Evolutionary conservation across 257 asterid genomes (phyloP), one percentile per base, ranked within the genome.

Genomic region (Ehretia macrophylla): DNA sequence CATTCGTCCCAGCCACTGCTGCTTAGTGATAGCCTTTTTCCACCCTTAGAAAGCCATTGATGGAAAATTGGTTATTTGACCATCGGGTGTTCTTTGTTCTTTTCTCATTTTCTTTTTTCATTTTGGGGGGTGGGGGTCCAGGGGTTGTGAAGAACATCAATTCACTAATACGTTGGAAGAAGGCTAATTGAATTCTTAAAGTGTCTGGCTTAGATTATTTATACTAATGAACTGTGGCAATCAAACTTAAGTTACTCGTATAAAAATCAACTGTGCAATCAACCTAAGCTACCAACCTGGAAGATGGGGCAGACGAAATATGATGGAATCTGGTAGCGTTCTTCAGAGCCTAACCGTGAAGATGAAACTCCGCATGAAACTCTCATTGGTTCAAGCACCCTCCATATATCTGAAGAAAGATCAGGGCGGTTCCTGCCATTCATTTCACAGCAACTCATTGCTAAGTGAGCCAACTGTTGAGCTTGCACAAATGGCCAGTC

Each of bases 401-500:
- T 83, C 93, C 88, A 84, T 10, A 86, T 82, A 68, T 84, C 95
- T 14, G 87, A 83, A 46, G 71, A 78, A 72, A 92, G 95, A 58
- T 86, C 97, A 18, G 99, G 97, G 5, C 99, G 84, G 40, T 39
- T 13, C 58, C 74, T 66, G 0, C 84, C 65, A 62, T 68, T 68
- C 68, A 55, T 69, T 20, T 83, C 83, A 49, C 85, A 68, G 60
- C 99, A 88, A 58, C 80, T 77, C 45, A 92, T 51, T 17, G 86
- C 97, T 39, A 92, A 65, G 73, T 88, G 88, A 72, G 96, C 95
- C 70, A 92, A 73, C 75, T 92, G 99, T 58, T 84, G 82, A 14
- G 99, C 99, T 68, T 86, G 97, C 62, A 92, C 89, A 20, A 84
- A 92, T 35, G 99, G 99, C 99, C 97, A 92, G 65, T 88, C 97